Conservation (phyloP, 1,284 basidiomycete species). For the Sparassis latifolia region DNA sequence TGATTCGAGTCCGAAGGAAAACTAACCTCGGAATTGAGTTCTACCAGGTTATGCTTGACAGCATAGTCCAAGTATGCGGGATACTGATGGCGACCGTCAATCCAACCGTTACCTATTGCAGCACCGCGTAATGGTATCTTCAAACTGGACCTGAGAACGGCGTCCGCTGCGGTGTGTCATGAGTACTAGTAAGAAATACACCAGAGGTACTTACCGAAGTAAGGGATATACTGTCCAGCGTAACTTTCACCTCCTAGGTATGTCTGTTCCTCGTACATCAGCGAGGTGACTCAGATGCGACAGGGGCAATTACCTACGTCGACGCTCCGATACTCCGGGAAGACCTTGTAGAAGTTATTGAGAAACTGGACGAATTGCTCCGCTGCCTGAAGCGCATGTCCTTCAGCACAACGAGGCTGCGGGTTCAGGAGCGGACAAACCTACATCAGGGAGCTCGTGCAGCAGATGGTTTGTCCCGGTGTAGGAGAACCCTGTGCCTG, state of each 20-base stretch:
- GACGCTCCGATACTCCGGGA: conserved; percentile 80
- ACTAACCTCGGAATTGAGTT: conserved; percentile 63
- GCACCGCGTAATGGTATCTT: conserved; percentile 65
- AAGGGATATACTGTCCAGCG: conserved; percentile 99
- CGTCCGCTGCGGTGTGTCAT: conserved; percentile 52
- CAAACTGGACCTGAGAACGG: conserved; percentile 62
- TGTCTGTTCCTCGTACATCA: conserved; percentile 48
- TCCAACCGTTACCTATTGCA: conserved; percentile 98
- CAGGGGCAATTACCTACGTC: conserved; percentile 57
- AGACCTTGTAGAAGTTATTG: conserved; percentile 82
- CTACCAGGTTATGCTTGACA: conserved; percentile 73
- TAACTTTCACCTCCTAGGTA: conserved; percentile 92
- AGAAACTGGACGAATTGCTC: conserved; percentile 82
- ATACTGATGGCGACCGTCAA: conserved; percentile 86
- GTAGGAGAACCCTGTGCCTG: conserved; percentile 92
- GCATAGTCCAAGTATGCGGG: conserved; percentile 88
- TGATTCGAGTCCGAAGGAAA: neutral
- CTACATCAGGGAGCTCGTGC: conserved; percentile 70
- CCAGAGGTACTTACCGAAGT: conserved; percentile 58
- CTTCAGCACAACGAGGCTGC: conserved; percentile 4
- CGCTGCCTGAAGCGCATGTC: conserved; percentile 52
- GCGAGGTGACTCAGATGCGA: neutral
- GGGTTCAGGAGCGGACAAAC: conserved; percentile 7
- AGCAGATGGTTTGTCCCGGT: conserved; percentile 83
- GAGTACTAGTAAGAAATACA: neutral